Evolutionary conservation across 2,329 filamentous ascomycete genomes (phyloP).

Genomic region (Paracorniculantispora psalliotae): DNA sequence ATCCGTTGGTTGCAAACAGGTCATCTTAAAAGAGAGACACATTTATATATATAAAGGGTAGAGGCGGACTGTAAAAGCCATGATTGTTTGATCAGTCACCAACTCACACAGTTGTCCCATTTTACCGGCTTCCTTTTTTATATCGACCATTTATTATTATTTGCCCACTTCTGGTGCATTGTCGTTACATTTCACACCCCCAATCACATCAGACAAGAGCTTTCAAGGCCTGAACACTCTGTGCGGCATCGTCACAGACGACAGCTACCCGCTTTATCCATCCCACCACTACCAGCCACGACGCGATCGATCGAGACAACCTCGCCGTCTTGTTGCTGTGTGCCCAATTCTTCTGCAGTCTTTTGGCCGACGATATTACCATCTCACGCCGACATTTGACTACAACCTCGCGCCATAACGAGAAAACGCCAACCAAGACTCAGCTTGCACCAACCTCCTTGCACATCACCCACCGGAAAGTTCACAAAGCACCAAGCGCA

Average conservation of each 20-base stretch:
- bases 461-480: not conserved
- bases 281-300: conserved; percentile 8
- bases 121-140: too few species aligned
- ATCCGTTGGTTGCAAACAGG: too few species aligned
- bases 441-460: not conserved
- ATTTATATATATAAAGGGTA: not conserved
- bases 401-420: too few species aligned
- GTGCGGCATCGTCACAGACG: not conserved
- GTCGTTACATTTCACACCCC: too few species aligned
- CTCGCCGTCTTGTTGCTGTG: not conserved
- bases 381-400: too few species aligned
- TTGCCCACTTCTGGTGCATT: too few species aligned
- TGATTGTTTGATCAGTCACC: too few species aligned
- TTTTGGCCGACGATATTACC: not conserved
- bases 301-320: conserved; percentile 10
- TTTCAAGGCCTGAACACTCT: not conserved
- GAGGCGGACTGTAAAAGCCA: too few species aligned
- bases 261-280: conserved; percentile 1
- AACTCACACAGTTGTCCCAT: too few species aligned
- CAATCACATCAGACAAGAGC: not conserved
- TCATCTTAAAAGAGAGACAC: too few species aligned
- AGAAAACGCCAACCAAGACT: too few species aligned
- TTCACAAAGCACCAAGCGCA: not conserved
- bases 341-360: not conserved
- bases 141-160: too few species aligned